Base-by-base conservation (phyloP, 2,329 filamentous ascomycete genomes). In the Exserohilum turcica region DNA sequence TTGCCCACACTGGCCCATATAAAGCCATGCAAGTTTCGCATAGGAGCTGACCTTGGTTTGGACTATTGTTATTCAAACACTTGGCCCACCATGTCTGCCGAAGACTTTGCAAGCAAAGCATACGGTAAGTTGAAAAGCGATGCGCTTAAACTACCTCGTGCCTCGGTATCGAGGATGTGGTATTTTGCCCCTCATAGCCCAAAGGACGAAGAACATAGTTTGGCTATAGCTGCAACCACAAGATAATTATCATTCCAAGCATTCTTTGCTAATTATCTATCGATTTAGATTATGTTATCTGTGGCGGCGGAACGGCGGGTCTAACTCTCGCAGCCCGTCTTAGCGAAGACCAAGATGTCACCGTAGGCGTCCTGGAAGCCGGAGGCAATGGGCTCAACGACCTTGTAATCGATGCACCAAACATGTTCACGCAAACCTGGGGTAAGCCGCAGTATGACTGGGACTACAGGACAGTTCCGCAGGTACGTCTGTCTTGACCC, bases 361-460 rank as follows among this genome's bases (percentile, higher is more conserved):
- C 59, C 6, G 68, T 72, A 13, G 61, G 52, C 0, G 48, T 72
- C 4, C 43, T 73, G 1, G 70, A 72, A 50, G 70, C 70, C 16
- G 70, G 69, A 24, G 59, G 55, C 10, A 67, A 68, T 51, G 62
- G 61, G 3, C 36, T 70, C 19, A 43, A 67, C 8, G 68, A 72
- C 29, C 46, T 63, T 1, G 43, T 68, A 45, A 61, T 73, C n/a
- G 66, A 70, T 45, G 64, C 44, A 1, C 67, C 70, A 0, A 68
- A 64, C 37, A 40, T 68, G n/a, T 70, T 65, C 31, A 47, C 54
- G 0, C 60, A 67, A 28, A 46, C 66, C 1, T 65, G 56, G 54
- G 67, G 60, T 24, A 70, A 71, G 27, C 61, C 66, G 2, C 62
- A 71, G 35, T 72, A 68, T 52, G 71, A 73, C 33, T 73, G 70